A percentile compares a stretch with the other conserved stretches of the same genome.
These are phyloP conservation scores for Fusarium buxicola DNA, from an alignment of 2,329 filamentous ascomycete species.

Conservation along the genomic window DNA sequence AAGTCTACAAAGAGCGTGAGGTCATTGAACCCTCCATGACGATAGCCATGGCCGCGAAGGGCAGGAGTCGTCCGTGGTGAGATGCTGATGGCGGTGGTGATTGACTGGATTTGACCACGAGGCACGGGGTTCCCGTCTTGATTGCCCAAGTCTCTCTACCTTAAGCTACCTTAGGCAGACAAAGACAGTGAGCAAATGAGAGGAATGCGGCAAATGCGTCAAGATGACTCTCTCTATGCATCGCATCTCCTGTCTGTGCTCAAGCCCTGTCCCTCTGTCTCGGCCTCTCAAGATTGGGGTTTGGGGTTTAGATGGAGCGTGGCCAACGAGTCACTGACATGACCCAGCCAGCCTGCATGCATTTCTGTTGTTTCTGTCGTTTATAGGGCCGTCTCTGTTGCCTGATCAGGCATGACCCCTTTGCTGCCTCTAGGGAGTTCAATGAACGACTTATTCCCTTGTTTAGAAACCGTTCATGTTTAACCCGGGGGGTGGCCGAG, in stretches of 20 bases:
- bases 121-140: conserved; percentile 7
- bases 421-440: background rate
- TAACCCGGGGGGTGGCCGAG: conserved; percentile 9
- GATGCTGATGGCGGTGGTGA: conserved; percentile 9
- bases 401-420: conserved; percentile 37
- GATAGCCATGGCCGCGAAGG: conserved; percentile 15
- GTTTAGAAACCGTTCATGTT: conserved; percentile 17
- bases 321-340: conserved; percentile 15
- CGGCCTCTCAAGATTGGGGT: conserved; percentile 7
- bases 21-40: conserved; percentile 40
- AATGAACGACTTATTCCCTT: conserved; percentile 6
- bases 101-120: conserved; percentile 12
- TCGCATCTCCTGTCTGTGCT: conserved; percentile 19
- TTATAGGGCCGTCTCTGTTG: conserved; percentile 21
- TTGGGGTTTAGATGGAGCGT: conserved; percentile 10
- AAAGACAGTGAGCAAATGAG: conserved; percentile 3
- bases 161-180: conserved; percentile 30
- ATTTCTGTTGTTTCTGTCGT: conserved; percentile 15
- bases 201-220: conserved; percentile 6
- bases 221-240: conserved; percentile 8
- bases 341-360: conserved; percentile 11
- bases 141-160: background rate
- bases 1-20: conserved; percentile 35
- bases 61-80: conserved; percentile 6
- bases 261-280: conserved; percentile 15